phyloP scores from a whole-genome alignment of 148 eudicot genomes.

The Mesembryanthemum crystallinum region DNA sequence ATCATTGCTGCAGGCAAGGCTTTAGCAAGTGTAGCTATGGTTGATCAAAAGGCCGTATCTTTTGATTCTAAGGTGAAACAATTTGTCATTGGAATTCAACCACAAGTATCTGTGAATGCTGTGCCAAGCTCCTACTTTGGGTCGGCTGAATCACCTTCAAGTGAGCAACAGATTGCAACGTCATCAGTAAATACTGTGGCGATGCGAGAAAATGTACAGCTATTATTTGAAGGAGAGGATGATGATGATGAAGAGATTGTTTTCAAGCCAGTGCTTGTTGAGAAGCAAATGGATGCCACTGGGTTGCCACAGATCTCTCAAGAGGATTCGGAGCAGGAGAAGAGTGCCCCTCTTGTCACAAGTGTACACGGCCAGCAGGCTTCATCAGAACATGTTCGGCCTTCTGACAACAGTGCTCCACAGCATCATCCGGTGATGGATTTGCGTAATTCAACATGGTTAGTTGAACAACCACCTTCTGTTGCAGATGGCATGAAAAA shows the following conservation, averaged over 20 bases:
- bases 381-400: slow-evolving; percentile 17
- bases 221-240: slow-evolving; percentile 39
- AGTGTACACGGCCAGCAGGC: slow-evolving; percentile 20
- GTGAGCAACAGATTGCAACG: slow-evolving; percentile 18
- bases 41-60: slow-evolving; percentile 42
- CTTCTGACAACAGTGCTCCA: slow-evolving; percentile 22
- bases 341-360: slow-evolving; percentile 16
- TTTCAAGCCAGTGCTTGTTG: slow-evolving; percentile 45
- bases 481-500: slow-evolving; percentile 35
- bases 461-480: slow-evolving; percentile 33
- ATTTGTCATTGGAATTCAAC: slow-evolving; percentile 42
- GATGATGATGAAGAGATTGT: slow-evolving; percentile 63
- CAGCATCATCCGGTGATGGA: slow-evolving; percentile 35
- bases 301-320: slow-evolving; percentile 22
- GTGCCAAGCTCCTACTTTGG: slow-evolving; percentile 15
- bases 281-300: slow-evolving; percentile 37
- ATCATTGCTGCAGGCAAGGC: slow-evolving; percentile 52
- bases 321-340: slow-evolving; percentile 19
- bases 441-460: slow-evolving; percentile 27
- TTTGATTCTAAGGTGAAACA: slow-evolving; percentile 41
- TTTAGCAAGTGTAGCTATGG: slow-evolving; percentile 38
- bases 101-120: slow-evolving; percentile 27
- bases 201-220: slow-evolving; percentile 28
- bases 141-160: slow-evolving; percentile 16
- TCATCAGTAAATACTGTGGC: slow-evolving; percentile 22